Conservation (phyloP, 2,329 filamentous ascomycete species). For the Emergomyces orientalis region DNA sequence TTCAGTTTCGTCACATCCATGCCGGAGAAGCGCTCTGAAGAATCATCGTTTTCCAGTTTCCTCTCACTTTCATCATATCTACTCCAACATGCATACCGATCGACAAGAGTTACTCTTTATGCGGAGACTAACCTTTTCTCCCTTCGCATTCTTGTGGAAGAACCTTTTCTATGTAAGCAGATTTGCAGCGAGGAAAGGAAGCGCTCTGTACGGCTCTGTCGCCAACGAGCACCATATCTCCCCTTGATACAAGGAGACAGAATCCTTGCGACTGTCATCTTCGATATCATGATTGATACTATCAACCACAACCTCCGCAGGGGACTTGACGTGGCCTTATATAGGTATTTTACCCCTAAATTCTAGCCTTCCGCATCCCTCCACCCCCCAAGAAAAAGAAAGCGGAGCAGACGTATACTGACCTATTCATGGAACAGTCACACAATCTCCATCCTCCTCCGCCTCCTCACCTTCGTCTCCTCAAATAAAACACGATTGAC, state of each 20-base stretch:
- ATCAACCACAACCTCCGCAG: slow-evolving; percentile 89
- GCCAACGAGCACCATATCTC: slow-evolving; percentile 78
- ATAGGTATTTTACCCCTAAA: slow-evolving; percentile 44
- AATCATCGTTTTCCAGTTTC: slow-evolving; percentile 70
- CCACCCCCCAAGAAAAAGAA: background rate
- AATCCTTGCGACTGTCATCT: slow-evolving; percentile 61
- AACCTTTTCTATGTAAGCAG: slow-evolving; percentile 68
- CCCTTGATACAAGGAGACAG: slow-evolving; percentile 65
- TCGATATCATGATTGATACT: slow-evolving; percentile 82
- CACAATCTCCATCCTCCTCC: slow-evolving; percentile 69
- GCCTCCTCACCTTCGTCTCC: slow-evolving; percentile 74
- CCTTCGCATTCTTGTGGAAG: slow-evolving; percentile 77
- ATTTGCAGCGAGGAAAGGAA: slow-evolving; percentile 74
- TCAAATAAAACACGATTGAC: slow-evolving; percentile 68
- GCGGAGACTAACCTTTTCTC: slow-evolving; percentile 77
- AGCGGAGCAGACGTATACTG: background rate
- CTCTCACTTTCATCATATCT: slow-evolving; percentile 87
- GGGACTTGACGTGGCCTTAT: slow-evolving; percentile 74
- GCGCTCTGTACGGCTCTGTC: slow-evolving; percentile 67
- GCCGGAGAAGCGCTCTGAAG: slow-evolving; percentile 52
- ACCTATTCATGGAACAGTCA: slow-evolving; percentile 37
- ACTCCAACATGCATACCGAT: slow-evolving; percentile 84
- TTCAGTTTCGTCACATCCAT: slow-evolving; percentile 64
- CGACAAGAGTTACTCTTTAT: slow-evolving; percentile 67
- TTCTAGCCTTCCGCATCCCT: background rate